Conservation (phyloP, 306 rosid genomes). For the Cercis canadensis region DNA sequence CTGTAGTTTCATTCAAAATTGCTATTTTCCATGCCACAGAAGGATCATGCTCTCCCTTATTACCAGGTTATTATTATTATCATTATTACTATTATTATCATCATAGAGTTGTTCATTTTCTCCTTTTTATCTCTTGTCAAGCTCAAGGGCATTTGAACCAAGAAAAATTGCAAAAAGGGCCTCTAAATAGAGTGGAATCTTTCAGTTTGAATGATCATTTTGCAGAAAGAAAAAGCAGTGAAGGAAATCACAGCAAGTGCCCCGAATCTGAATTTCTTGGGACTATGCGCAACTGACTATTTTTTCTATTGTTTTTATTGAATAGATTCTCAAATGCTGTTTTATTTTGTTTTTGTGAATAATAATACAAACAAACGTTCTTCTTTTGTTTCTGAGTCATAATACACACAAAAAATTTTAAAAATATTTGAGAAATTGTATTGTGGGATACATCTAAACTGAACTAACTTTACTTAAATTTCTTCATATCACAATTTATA, state of each 20-base stretch:
- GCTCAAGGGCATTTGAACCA: background rate
- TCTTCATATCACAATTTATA: too few relatives aligned
- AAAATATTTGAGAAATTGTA: too few relatives aligned
- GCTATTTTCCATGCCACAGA: background rate
- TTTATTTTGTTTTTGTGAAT: too few relatives aligned
- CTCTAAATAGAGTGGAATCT: too few relatives aligned
- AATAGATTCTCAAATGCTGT: too few relatives aligned
- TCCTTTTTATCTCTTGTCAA: background rate
- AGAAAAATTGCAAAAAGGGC: too few relatives aligned
- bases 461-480: too few relatives aligned
- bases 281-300: background rate
- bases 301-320: background rate
- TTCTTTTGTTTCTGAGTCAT: too few relatives aligned
- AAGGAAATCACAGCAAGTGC: background rate
- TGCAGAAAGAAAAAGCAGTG: background rate
- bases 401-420: too few relatives aligned
- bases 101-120: background rate
- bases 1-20: conserved; percentile 3
- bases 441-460: too few relatives aligned
- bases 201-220: background rate
- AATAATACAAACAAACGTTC: too few relatives aligned
- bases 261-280: background rate
- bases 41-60: background rate
- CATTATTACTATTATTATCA: background rate
- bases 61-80: conserved; percentile 10